Evolutionary conservation across 352 stramenopile species (phyloP).

Genomic region (Phytophthora macrochlamydospora): DNA sequence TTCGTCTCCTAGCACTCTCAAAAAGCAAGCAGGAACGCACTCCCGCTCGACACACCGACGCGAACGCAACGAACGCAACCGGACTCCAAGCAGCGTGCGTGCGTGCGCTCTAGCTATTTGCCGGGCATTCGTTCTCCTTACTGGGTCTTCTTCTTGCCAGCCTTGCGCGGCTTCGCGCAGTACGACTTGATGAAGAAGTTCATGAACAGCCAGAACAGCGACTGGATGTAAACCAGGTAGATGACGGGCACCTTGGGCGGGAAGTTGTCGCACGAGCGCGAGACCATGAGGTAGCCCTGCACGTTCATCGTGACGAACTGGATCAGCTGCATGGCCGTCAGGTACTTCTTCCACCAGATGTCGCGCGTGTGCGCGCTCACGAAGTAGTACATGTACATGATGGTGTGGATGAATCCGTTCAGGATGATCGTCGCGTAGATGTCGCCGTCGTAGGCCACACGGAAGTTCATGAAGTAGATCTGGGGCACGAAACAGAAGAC

Average conservation of each 20-base stretch:
- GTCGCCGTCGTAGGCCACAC: slow-evolving; percentile 96
- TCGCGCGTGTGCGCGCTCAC: slow-evolving; percentile 96
- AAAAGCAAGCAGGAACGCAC: slow-evolving; percentile 7
- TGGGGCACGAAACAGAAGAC: slow-evolving; percentile 12
- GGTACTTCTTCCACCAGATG: slow-evolving; percentile 98
- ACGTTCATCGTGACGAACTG: slow-evolving; percentile 93
- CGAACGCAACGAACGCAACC: background rate
- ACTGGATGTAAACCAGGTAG: slow-evolving; percentile 96
- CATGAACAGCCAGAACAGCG: slow-evolving; percentile 88
- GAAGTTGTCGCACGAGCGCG: slow-evolving; percentile 89
- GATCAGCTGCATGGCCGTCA: slow-evolving; percentile 96
- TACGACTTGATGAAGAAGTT: slow-evolving; percentile 98
- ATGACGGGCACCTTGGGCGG: slow-evolving; percentile 79
- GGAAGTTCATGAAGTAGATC: slow-evolving; percentile 96
- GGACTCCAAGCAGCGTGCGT: background rate
- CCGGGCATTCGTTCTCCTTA: slow-evolving; percentile 25
- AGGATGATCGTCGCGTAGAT: slow-evolving; percentile 97
- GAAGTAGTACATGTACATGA: slow-evolving; percentile 99
- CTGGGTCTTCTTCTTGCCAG: slow-evolving; percentile 57
- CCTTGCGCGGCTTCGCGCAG: slow-evolving; percentile 62
- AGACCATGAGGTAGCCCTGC: slow-evolving; percentile 76
- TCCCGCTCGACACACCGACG: background rate
- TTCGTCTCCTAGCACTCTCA: slow-evolving; percentile 25
- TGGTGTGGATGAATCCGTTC: slow-evolving; percentile 98
- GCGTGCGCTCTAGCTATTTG: background rate